Conservation (phyloP, 2,329 filamentous ascomycete genomes). For the Macrophomina phaseolina region DNA sequence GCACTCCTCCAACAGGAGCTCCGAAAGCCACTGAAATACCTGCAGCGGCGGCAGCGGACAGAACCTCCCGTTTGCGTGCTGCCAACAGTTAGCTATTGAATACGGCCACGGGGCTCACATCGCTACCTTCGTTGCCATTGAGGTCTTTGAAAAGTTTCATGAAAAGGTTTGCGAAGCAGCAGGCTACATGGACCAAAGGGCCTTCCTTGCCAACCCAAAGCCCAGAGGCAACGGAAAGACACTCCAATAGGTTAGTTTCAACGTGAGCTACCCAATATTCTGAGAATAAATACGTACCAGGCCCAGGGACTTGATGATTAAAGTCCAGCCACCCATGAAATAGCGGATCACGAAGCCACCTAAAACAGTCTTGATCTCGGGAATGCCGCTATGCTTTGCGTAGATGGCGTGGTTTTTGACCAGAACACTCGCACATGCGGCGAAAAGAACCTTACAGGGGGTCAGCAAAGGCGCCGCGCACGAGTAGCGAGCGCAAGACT, state of each 20-base stretch:
- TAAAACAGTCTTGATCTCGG: slow-evolving; percentile 95
- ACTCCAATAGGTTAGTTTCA: slow-evolving; percentile 56
- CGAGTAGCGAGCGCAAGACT: slow-evolving; percentile 36
- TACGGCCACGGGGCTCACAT: too few species aligned
- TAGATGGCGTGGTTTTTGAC: slow-evolving; percentile 85
- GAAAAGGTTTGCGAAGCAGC: slow-evolving; percentile 92
- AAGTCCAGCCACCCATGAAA: slow-evolving; percentile 86
- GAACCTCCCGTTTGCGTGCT: slow-evolving; percentile 90
- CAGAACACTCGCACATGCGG: slow-evolving; percentile 75
- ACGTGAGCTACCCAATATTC: slow-evolving; percentile 29
- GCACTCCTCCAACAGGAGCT: slow-evolving; percentile 88
- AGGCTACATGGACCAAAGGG: slow-evolving; percentile 92
- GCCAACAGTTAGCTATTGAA: slow-evolving; percentile 32
- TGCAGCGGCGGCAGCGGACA: slow-evolving; percentile 89
- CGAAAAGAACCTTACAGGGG: slow-evolving; percentile 70
- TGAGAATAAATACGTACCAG: slow-evolving; percentile 58
- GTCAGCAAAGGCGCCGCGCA: slow-evolving; percentile 35
- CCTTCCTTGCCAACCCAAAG: slow-evolving; percentile 98
- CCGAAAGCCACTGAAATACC: slow-evolving; percentile 95
- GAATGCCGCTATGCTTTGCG: slow-evolving; percentile 93
- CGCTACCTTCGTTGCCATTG: slow-evolving; percentile 80
- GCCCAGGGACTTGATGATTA: slow-evolving; percentile 87
- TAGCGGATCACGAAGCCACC: slow-evolving; percentile 90
- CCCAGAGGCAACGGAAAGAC: slow-evolving; percentile 88
- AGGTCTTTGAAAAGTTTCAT: slow-evolving; percentile 86